phyloP scores from a whole-genome alignment of 2,329 filamentous ascomycete genomes.

The Calycina herbarum region DNA sequence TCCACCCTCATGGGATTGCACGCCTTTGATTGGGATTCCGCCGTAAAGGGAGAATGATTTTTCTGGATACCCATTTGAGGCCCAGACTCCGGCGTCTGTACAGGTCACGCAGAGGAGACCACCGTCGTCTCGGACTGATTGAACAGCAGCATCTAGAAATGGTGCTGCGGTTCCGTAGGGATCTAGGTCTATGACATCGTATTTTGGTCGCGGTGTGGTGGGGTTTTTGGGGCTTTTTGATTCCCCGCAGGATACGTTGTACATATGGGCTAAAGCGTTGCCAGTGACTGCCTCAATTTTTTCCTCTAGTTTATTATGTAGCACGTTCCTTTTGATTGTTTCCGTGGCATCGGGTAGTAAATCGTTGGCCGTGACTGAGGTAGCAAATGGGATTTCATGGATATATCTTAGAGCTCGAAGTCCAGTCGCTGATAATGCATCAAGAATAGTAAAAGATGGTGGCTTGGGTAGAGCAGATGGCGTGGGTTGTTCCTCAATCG shows the following conservation, averaged over 20 bases:
- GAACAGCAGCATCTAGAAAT: constrained; percentile 88
- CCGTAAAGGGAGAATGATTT: constrained; percentile 95
- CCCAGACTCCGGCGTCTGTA: constrained; percentile 94
- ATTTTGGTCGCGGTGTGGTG: constrained; percentile 55
- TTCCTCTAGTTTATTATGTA: constrained; percentile 73
- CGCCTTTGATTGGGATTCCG: constrained; percentile 80
- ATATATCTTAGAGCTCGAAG: constrained; percentile 89
- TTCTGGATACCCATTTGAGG: constrained; percentile 89
- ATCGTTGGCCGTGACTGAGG: constrained; percentile 85
- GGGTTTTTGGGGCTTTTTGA: constrained; percentile 35
- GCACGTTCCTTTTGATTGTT: constrained; percentile 80
- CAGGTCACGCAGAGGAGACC: constrained; percentile 94
- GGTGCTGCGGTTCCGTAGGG: constrained; percentile 92
- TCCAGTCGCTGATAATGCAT: constrained; percentile 91
- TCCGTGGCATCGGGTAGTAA: constrained; percentile 74
- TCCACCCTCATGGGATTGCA: constrained; percentile 85
- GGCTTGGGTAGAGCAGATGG: constrained; percentile 2
- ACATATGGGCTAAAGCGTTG: constrained; percentile 92
- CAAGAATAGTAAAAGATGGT: constrained; percentile 74
- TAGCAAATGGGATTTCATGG: constrained; percentile 83
- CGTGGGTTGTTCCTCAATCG: neutral
- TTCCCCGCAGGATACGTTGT: constrained; percentile 59
- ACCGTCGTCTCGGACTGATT: constrained; percentile 79
- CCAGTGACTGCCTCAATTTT: constrained; percentile 73
- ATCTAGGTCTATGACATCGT: constrained; percentile 94